A percentile compares a stretch with the other conserved stretches of the same genome.
phyloP scores from a whole-genome alignment of 345 rosid genomes.

The Euphorbia pulcherrima region DNA sequence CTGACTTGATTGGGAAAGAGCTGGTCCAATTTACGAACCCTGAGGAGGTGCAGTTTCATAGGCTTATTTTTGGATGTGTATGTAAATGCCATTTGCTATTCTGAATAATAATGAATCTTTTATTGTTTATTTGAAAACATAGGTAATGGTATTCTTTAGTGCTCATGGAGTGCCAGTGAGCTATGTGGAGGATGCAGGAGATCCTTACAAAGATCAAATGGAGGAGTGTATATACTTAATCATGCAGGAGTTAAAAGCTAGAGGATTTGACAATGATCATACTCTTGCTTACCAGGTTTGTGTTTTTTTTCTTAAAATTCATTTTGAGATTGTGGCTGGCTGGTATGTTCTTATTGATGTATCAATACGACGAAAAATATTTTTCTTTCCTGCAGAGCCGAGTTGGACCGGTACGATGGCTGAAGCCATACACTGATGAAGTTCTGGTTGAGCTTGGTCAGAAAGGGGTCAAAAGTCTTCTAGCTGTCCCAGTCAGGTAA shows the following conservation, averaged over 20 bases:
- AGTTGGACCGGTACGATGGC: slow-evolving; percentile 95
- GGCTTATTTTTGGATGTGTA: not conserved
- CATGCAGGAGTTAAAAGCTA: slow-evolving; percentile 72
- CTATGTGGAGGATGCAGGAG: slow-evolving; percentile 81
- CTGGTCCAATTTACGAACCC: slow-evolving; percentile 61
- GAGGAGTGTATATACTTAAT: slow-evolving; percentile 81
- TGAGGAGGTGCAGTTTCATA: slow-evolving; percentile 50
- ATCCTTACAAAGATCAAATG: slow-evolving; percentile 94
- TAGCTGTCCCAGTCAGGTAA: slow-evolving; percentile 91
- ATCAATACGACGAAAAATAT: not conserved
- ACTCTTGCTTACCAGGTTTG: slow-evolving; percentile 83
- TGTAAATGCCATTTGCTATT: not conserved
- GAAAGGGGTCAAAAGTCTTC: slow-evolving; percentile 86
- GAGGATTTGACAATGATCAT: slow-evolving; percentile 70
- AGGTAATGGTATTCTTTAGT: slow-evolving; percentile 91
- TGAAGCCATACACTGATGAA: slow-evolving; percentile 93
- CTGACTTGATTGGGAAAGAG: slow-evolving; percentile 72
- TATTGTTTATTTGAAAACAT: slow-evolving; percentile 16
- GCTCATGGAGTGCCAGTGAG: slow-evolving; percentile 97
- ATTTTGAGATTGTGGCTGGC: not conserved
- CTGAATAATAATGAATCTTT: not conserved
- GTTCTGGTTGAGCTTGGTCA: slow-evolving; percentile 89
- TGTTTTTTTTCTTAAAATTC: not conserved
- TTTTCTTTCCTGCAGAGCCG: slow-evolving; percentile 54
- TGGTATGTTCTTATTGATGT: not conserved